Evolutionary conservation across 345 rosid genomes (phyloP), one percentile per base, ranked within the genome.

Genomic region (Eucalyptus pauciflora): DNA sequence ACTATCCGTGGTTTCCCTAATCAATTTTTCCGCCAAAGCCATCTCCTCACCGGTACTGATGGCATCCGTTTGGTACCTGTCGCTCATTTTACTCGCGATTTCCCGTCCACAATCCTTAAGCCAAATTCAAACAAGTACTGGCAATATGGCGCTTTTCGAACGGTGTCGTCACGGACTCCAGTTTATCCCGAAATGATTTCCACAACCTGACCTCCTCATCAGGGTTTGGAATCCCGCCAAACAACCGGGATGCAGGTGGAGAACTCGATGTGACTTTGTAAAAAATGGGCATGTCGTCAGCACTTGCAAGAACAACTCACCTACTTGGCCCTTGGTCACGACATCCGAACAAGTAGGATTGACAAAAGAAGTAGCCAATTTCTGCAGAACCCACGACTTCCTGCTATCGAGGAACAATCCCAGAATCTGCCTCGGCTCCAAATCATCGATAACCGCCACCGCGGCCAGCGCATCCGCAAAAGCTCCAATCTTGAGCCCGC

Each of bases 171-270:
- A 89, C 89, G 4, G 95, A 89, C 89, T 97, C 99, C 64, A 97
- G 91, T 71, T 90, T 93, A 93, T 94, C 99, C 91, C 99, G 93
- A 88, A 96, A 96, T 4, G 91, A 93, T 87, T 93, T 96, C 99
- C 99, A 98, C 96, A 96, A 88, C 88, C 93, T 94, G 89, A 98
- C 93, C 96, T 98, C 99, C 91, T 95, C 97, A 56, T 96, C 97
- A 1, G 99, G 99, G 92, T 95, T 94, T 11, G 99, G 99, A 87
- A 97, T 98, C 86, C 96, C 99, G 52, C 99, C 99, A 48, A 95
- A 97, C 94, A 98, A 90, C 87, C 93, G 99, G 50, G 97, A 97
- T 43, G 96, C 97, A 50, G 98, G 99, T 52, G 99, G 99, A 22
- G 99, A 94, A 87, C 93, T 94, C 92, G 97, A 92, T 86, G 96